Base-by-base conservation (phyloP, 257 asterid species). In the Striga asiatica region DNA sequence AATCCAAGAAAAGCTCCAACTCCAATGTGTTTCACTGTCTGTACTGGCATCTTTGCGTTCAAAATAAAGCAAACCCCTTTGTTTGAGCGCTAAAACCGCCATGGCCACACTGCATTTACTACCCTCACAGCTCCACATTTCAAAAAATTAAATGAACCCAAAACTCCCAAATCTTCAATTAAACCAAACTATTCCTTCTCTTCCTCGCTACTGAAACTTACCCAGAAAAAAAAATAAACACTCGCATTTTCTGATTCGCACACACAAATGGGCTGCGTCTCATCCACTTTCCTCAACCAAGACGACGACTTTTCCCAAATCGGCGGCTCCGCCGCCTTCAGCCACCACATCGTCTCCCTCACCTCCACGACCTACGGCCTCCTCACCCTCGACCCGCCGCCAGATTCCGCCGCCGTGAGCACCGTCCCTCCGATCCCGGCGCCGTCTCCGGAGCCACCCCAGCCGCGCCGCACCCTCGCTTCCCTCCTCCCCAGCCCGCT, bases 351-450 rank as follows among this genome's bases (percentile, higher is more conserved):
- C 67, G 98, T 91, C 13, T 87, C 95, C 45, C 94, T 87, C 52
- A 87, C 96, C 66, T 91, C 98, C 80, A 76, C 98, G 53, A 84
- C 98, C 10, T 87, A 91, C 65, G 98, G 98, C 16, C 70, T 91
- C 19, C 19, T 91, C 4, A 74, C 82, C 13, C 83, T 88, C 19
- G 97, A 88, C 61, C 75, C 87, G 8, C 64, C 72, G 17, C 62
- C 72, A n/a, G 3, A 34, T 0, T 7, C 47, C 4, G 9, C 49
- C 51, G 21, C 48, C 20, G 5, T 42, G 24, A 20, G 46, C 62
- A 53, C 77, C 64, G 63, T 16, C 34, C 49, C 72, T 17, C 74
- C 67, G 2, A 49, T 56, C 10, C 77, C 67, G 2, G 35, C 66
- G 6, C 74, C 74, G 8, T 32, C 61, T 38, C 66, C 71, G 0